Percentiles rank a stretch among this genome's conserved stretches.
These are phyloP conservation scores for Didymella exigua DNA, from an alignment of 2,329 filamentous ascomycete species.

Conservation along the genomic window DNA sequence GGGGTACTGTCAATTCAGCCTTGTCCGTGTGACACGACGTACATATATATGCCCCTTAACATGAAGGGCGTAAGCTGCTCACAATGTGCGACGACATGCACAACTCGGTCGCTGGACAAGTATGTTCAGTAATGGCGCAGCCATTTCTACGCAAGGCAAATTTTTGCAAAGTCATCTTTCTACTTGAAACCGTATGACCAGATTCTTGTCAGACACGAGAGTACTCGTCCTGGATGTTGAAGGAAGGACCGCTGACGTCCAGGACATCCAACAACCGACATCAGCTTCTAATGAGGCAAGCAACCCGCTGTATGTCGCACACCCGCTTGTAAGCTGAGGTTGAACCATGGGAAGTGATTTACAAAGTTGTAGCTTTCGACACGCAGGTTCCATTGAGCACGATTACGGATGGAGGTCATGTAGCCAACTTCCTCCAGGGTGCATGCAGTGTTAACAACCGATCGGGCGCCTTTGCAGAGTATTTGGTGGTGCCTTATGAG, in stretches of 20 bases:
- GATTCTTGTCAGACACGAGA: too few relatives aligned
- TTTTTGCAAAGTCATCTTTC: too few relatives aligned
- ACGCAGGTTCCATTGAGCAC: conserved; percentile 14
- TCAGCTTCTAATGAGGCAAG: not conserved
- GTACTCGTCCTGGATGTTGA: not conserved
- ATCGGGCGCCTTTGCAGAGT: conserved; percentile 56
- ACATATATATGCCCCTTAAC: too few relatives aligned
- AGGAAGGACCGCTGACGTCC: not conserved
- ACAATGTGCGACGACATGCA: too few relatives aligned
- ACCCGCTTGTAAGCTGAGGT: not conserved
- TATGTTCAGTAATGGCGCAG: too few relatives aligned
- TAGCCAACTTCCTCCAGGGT: conserved; percentile 54
- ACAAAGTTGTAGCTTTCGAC: conserved; percentile 2
- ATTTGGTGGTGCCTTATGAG: conserved; percentile 43
- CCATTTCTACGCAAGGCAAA: too few relatives aligned
- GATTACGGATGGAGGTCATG: conserved; percentile 37
- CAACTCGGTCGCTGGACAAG: too few relatives aligned
- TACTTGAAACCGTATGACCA: too few relatives aligned
- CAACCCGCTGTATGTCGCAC: not conserved
- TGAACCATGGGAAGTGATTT: not conserved
- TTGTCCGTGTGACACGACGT: too few relatives aligned
- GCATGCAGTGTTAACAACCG: conserved; percentile 52
- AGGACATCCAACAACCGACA: not conserved
- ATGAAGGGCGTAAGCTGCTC: too few relatives aligned
- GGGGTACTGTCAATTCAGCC: too few relatives aligned